A percentile compares a stretch with the other conserved stretches of the same genome.
Conservation (phyloP, 129 eudicot genomes). For the Centella asiatica region DNA sequence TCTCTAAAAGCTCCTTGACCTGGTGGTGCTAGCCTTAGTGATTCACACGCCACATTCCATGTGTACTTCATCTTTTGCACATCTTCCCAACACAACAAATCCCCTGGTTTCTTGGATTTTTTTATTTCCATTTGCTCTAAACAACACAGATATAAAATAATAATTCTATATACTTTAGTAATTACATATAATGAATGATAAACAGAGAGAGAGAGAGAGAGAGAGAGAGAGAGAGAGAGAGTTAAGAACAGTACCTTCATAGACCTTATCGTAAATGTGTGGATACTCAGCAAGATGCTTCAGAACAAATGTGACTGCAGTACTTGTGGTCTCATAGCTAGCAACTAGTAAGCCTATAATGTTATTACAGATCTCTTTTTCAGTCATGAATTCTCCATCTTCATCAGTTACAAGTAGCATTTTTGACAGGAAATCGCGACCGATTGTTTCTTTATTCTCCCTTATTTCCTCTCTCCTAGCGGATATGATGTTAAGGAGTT, state of each 20-base stretch:
- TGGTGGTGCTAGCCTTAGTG: constrained; percentile 13
- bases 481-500: constrained; percentile 21
- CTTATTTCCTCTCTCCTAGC: constrained; percentile 21
- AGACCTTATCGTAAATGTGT: constrained; percentile 29
- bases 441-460: constrained; percentile 11
- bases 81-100: constrained; percentile 12
- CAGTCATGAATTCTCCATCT: constrained; percentile 22
- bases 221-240: too few relatives aligned
- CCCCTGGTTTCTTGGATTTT: not conserved
- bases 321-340: constrained; percentile 27
- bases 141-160: not conserved
- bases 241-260: constrained; percentile 20
- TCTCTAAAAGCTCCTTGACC: constrained; percentile 14
- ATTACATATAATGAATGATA: too few relatives aligned
- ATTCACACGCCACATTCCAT: constrained; percentile 15
- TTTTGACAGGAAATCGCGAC: constrained; percentile 18
- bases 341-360: constrained; percentile 25
- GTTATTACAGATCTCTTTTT: constrained; percentile 20
- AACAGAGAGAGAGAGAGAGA: too few relatives aligned
- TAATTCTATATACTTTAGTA: too few relatives aligned
- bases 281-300: constrained; percentile 37
- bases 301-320: constrained; percentile 18
- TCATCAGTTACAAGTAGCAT: constrained; percentile 21
- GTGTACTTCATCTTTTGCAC: constrained; percentile 11
- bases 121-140: constrained; percentile 9